Evolutionary conservation across 371 early-diverging fungal genomes (phyloP).

Genomic region (Zychaea mexicana): DNA sequence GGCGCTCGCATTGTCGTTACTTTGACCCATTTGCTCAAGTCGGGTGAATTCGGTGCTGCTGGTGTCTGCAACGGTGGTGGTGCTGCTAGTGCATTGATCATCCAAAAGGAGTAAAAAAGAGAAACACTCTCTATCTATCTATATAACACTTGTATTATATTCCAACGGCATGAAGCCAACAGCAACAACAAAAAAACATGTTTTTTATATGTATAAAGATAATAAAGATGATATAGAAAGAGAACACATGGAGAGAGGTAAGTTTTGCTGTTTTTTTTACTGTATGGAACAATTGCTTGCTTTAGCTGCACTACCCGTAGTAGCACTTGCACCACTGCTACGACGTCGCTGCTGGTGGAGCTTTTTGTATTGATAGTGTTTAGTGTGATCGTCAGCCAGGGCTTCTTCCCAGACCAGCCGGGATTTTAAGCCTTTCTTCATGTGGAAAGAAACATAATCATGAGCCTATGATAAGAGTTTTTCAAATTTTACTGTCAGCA

Average conservation of each 20-base stretch:
- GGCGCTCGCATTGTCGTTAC: constrained; percentile 92
- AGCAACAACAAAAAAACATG: too few relatives aligned
- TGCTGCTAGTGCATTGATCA: constrained; percentile 84
- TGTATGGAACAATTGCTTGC: constrained; percentile 7
- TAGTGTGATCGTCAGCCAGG: not conserved
- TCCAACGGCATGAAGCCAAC: too few relatives aligned
- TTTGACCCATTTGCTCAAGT: constrained; percentile 76
- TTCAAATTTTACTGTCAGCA: not conserved
- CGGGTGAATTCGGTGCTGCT: constrained; percentile 83
- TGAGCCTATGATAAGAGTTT: constrained; percentile 24
- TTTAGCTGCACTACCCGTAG: not conserved
- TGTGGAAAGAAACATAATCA: constrained; percentile 35
- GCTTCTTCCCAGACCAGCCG: constrained; percentile 4
- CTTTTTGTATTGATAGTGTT: not conserved
- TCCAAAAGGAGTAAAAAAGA: constrained; percentile 64
- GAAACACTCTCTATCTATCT: too few relatives aligned
- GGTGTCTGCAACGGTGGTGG: constrained; percentile 95
- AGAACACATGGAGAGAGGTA: too few relatives aligned
- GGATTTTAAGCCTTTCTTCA: constrained; percentile 18
- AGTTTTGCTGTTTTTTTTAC: not conserved
- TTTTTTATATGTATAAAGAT: too few relatives aligned
- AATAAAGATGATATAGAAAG: too few relatives aligned
- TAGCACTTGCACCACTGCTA: constrained; percentile 2
- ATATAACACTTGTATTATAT: too few relatives aligned
- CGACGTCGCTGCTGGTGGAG: not conserved